Conservation (phyloP, 2,329 filamentous ascomycete species). For the Neonectria magnoliae region DNA sequence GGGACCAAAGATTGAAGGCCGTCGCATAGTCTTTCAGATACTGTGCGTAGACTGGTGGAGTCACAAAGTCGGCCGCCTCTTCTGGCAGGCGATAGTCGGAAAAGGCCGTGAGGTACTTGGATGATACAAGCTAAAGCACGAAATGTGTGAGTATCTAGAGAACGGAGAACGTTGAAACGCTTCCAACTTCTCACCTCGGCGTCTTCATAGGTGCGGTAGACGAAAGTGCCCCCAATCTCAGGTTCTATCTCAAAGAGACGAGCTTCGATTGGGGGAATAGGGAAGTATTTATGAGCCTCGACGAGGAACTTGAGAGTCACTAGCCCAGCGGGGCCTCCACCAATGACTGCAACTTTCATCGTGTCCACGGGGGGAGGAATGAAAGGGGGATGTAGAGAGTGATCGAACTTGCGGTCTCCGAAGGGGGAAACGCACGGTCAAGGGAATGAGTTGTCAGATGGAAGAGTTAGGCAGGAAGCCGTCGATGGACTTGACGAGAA, state of each 20-base stretch:
- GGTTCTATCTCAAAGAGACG: constrained; percentile 57
- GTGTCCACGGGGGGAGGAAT: not conserved
- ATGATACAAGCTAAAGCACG: constrained; percentile 54
- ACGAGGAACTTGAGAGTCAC: constrained; percentile 53
- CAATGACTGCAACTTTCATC: constrained; percentile 55
- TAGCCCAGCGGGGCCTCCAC: constrained; percentile 56
- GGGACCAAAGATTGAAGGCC: constrained; percentile 49
- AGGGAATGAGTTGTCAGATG: not conserved
- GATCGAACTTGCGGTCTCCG: not conserved
- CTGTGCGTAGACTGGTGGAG: constrained; percentile 50
- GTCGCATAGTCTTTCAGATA: constrained; percentile 56
- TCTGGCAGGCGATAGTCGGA: constrained; percentile 58
- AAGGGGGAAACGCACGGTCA: not conserved
- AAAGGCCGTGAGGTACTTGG: constrained; percentile 61
- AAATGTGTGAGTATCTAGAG: not conserved
- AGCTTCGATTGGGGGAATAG: constrained; percentile 51
- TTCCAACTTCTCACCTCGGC: constrained; percentile 49
- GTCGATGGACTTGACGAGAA: not conserved
- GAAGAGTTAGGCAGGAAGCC: not conserved
- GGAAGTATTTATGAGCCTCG: constrained; percentile 51
- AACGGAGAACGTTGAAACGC: too few species aligned
- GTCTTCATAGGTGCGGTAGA: constrained; percentile 58
- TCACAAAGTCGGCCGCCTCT: constrained; percentile 57
- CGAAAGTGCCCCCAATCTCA: constrained; percentile 59
- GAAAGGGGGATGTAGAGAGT: not conserved